Base-by-base conservation (phyloP, 139 green algal genomes). In the Eudorina sp. region DNA sequence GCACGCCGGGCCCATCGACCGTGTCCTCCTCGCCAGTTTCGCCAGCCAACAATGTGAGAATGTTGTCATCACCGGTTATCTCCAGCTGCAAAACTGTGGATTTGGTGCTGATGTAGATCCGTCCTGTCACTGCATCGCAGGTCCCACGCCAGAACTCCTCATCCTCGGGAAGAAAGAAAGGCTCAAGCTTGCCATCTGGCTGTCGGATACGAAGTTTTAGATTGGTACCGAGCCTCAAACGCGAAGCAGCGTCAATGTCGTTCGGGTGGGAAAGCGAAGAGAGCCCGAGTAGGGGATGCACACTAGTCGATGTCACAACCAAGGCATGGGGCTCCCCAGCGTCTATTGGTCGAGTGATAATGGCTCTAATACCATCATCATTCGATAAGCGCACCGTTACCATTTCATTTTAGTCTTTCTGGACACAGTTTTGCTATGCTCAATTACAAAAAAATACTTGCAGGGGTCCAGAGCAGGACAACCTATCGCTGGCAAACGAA, bases 381-480 rank as follows among this genome's bases (percentile, higher is more conserved):
- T 13, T 25, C 13, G 27, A 14, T 6, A 77, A 34, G 11, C 69
- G 38, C 13, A 77, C 69, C 34, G 36, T 34, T 77, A 77, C 36
- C 69, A 77, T 77, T 73, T 23, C 64, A 73, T 73, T 73, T 73
- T n/a, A n/a, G n/a, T n/a, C n/a, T n/a, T n/a, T n/a, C n/a, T n/a
- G n/a, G n/a, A n/a, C n/a, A n/a, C n/a, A n/a, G n/a, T n/a, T n/a
- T n/a, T n/a, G n/a, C n/a, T n/a, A n/a, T n/a, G n/a, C n/a, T n/a
- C n/a, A n/a, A n/a, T n/a, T n/a, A n/a, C n/a, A n/a, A n/a, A n/a
- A n/a, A n/a, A n/a, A n/a, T n/a, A n/a, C n/a, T n/a, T n/a, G n/a
- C n/a, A n/a, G n/a, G n/a, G n/a, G n/a, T n/a, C n/a, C n/a, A n/a
- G n/a, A n/a, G n/a, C n/a, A n/a, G n/a, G n/a, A n/a, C n/a, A n/a